Conservation (phyloP, 495 filamentous ascomycete species). For the Cercophora samala region DNA sequence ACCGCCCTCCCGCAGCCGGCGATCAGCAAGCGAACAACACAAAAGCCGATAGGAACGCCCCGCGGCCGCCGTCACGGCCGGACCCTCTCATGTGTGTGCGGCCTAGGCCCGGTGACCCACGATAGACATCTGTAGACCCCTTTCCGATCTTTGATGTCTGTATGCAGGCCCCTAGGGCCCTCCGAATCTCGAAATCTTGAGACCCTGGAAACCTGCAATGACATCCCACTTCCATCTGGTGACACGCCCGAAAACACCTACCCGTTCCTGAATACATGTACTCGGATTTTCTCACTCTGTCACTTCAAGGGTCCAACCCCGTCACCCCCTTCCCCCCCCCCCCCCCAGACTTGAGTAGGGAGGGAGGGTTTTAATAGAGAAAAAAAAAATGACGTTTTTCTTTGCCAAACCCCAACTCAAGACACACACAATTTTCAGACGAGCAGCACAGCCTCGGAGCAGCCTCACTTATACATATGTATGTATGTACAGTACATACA, state of each 20-base stretch:
- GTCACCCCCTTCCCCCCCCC: no score
- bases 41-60: neutral
- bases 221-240: neutral
- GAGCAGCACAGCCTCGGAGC: neutral
- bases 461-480: no score
- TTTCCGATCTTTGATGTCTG: neutral
- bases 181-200: neutral
- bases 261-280: neutral
- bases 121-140: neutral
- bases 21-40: neutral
- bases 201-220: neutral
- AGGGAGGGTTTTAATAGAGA: no score
- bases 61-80: neutral
- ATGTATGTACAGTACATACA: no score
- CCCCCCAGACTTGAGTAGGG: neutral
- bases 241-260: neutral
- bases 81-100: neutral
- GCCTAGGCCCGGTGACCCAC: neutral
- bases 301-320: no score
- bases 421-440: neutral
- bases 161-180: neutral
- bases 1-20: neutral
- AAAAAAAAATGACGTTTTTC: no score
- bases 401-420: neutral
- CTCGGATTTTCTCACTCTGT: neutral